Base-by-base conservation (phyloP, 768 basidiomycete genomes). In the Tulasnella sp. region DNA sequence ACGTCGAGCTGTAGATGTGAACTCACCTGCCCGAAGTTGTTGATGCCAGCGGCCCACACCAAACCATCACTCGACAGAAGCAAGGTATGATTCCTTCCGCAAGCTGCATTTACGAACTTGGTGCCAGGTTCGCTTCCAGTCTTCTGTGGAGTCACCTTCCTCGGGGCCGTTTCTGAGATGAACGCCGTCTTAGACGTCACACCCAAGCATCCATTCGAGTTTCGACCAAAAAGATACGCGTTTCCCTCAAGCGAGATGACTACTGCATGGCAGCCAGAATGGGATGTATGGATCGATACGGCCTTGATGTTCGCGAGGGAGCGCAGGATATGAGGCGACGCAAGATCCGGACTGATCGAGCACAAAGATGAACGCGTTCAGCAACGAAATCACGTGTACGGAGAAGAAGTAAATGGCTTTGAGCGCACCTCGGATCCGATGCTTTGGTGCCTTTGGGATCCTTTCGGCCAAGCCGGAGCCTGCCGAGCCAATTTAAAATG, bases 151-250 rank as follows among this genome's bases (percentile, higher is more conserved):
- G 73, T 75, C 45, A 90, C 64, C 59, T 77, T 75, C 68, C 78
- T 76, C 19, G 90, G 87, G 61, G 82, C 78, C 69, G 80, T 83
- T 74, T 92, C 87, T 17, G 86, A 85, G 62, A 92, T 76, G 15
- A 65, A 60, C 9, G 61, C 71, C 59, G 80, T 79, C 60, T 75
- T 73, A 25, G 72, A 74, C 12, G 78, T 65, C 8, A 81, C 72
- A n/a, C 87, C 86, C 2, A 92, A 76, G 44, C 79, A 78, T 59
- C 78, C 74, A 59, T 76, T 82, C 42, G 80, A 81, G 70, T 90
- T 91, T 54, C 91, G 82, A 5, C 94, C 94, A 68, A 93, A 89
- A 65, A 97, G 70, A 84, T 90, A 92, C 8, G 92, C 94, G 41
- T 79, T 76, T 5, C 91, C 92, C 53, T 83, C 78, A 22, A 77